Base-by-base conservation (phyloP, 768 basidiomycete species). In the Auricularia cornea region DNA sequence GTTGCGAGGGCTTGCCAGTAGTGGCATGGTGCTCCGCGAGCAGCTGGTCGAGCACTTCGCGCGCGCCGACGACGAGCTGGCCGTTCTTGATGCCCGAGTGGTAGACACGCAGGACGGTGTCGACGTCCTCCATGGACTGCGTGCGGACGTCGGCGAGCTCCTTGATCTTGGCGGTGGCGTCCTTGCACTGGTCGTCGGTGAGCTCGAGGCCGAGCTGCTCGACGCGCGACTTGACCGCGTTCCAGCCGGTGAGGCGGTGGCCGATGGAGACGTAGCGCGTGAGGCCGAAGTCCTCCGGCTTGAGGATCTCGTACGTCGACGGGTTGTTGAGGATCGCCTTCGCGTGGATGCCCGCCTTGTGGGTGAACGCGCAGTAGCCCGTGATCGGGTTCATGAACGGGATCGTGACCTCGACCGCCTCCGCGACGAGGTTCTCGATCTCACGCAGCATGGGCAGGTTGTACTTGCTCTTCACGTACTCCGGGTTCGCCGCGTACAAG, bases 241-340 rank as follows among this genome's bases (percentile, higher is more conserved):
- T 98, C 97, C 96, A 99, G 59, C 96, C 96, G 6, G 94, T 98
- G 65, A 98, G 81, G 70, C 94, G 92, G 75, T 97, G 94, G 86
- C 94, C 96, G 70, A 98, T 98, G 44, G 96, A 97, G 67, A 99
- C 95, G 71, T 98, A 99, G 72, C 97, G 88, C 10, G 89, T 94
- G 72, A 99, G 83, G 70, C 97, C 97, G 71, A 99, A 99, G 79
- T 99, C 97, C 75, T 96, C 93, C 18, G 97, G 97, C 85, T 94
- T 98, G 76, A 97, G 85, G 75, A 98, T 98, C 78, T 99, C 96
- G 77, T 98, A 99, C 11, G 97, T 99, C 71, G 90, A 92, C 2
- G 97, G 97, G 83, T 99, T 99, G 80, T 98, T 97, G 66, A 95
- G 85, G 76, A 99, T 99, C 41, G 97, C 97, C 83, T 99, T 99